Evolutionary conservation across 345 rosid genomes (phyloP), one percentile per base, ranked within the genome.

Genomic region (Hypericum androsaemum): DNA sequence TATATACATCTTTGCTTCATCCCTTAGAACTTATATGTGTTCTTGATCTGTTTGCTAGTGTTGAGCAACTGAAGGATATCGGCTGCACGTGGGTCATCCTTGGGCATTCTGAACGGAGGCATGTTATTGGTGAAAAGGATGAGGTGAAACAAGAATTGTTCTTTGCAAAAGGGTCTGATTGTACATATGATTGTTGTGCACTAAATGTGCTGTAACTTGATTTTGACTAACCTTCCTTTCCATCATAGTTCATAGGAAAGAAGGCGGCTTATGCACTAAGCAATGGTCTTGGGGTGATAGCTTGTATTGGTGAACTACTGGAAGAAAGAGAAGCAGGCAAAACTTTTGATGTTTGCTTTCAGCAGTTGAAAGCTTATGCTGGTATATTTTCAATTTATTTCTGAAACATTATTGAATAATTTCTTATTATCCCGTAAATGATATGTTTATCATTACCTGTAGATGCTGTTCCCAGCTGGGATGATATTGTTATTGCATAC

Each of bases 61-160:
- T 77, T 68, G 98, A 92, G 64, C 98, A 92, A 66, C 52, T 92
- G 64, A 88, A 78, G 71, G 97, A 92, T 66, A 54, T 76, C 37
- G 98, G 97, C 60, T 85, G 95, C 81, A 83, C 83, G 71, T 88
- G 97, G 98, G 98, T 81, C 56, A 76, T 92, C 73, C 90, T 85
- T 55, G 98, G 98, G 55, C 98, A 92, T 71, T 92, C 97, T 12
- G 98, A 92, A 61, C 79, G 98, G 52, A 92, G 98, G 60, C 97
- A 92, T 49, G 36, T 88, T 56, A 88, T 85, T 9, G 98, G 98
- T 16, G 98, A 92, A 79, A 80, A 81, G 44, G 74, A 88, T 72
- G 83, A 82, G 87, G 98, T 92, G 57, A 68, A 53, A 53, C 47
- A 38, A 43, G 36, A 35, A 12, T 22, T 8, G 10, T 41, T 38